These are phyloP conservation scores for Trichoderma aggressivum DNA, from an alignment of 2,329 filamentous ascomycete genomes.

Conservation along the genomic window DNA sequence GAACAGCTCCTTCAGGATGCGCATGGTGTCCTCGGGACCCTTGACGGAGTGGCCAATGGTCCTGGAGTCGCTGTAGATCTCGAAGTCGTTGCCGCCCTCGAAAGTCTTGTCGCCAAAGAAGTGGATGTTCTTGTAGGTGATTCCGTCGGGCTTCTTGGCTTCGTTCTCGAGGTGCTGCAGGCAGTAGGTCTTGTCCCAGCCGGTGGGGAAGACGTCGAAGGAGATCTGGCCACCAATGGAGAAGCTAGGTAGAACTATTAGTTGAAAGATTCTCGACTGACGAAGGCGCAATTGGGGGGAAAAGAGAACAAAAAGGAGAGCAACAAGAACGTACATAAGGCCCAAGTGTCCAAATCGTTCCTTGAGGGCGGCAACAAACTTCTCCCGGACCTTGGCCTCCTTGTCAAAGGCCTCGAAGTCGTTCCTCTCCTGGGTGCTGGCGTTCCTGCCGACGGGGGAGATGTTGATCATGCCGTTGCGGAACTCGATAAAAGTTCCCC, in stretches of 20 bases:
- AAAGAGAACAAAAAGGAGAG: neutral
- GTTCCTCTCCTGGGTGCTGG: slow-evolving; percentile 71
- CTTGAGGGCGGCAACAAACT: slow-evolving; percentile 72
- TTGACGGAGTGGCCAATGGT: slow-evolving; percentile 83
- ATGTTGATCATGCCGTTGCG: slow-evolving; percentile 91
- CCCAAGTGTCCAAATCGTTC: slow-evolving; percentile 80
- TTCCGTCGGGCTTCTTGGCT: slow-evolving; percentile 63
- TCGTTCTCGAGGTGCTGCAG: slow-evolving; percentile 82
- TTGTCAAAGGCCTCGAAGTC: slow-evolving; percentile 82
- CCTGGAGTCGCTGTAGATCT: slow-evolving; percentile 81
- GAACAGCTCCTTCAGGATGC: slow-evolving; percentile 78
- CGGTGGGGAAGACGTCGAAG: slow-evolving; percentile 93
- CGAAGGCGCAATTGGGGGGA: neutral
- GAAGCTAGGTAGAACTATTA: slow-evolving; percentile 54
- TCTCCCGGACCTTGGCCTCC: slow-evolving; percentile 69
- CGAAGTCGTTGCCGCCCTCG: slow-evolving; percentile 89
- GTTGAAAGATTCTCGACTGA: neutral
- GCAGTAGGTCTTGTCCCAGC: slow-evolving; percentile 99
- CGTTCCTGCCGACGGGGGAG: slow-evolving; percentile 81
- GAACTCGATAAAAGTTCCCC: slow-evolving; percentile 83
- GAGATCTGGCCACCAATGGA: slow-evolving; percentile 97
- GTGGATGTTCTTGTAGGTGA: slow-evolving; percentile 84
- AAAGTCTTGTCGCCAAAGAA: slow-evolving; percentile 98
- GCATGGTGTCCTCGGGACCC: slow-evolving; percentile 77
- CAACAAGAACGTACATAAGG: slow-evolving; percentile 63